Evolutionary conservation across 2,329 filamentous ascomycete species (phyloP).

Genomic region (Chaetomiaceae sp.): DNA sequence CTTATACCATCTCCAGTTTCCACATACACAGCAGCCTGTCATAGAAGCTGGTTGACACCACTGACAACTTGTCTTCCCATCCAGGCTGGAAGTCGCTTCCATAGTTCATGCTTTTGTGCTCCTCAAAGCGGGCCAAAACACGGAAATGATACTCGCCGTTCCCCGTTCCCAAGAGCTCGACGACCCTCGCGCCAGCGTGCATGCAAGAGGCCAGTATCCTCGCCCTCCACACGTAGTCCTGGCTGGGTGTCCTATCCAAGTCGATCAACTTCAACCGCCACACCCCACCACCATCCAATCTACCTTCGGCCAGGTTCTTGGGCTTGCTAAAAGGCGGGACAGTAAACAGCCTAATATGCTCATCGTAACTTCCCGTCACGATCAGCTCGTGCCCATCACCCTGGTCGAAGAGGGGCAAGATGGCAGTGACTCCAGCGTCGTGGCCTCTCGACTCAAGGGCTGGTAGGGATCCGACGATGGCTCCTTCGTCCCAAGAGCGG

Average conservation of each 20-base stretch:
- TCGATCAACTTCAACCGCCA: constrained; percentile 70
- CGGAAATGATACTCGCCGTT: constrained; percentile 52
- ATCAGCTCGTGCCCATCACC: constrained; percentile 48
- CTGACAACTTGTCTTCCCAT: constrained; percentile 32
- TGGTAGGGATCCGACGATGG: constrained; percentile 14
- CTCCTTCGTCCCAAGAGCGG: constrained; percentile 21
- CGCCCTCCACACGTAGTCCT: constrained; percentile 23
- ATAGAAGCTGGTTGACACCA: constrained; percentile 72
- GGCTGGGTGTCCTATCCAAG: constrained; percentile 20
- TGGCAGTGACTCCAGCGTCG: constrained; percentile 79
- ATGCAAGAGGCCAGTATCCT: constrained; percentile 82
- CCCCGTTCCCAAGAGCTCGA: constrained; percentile 38
- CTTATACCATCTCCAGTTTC: constrained; percentile 30
- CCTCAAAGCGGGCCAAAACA: constrained; percentile 66
- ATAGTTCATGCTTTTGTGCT: constrained; percentile 94
- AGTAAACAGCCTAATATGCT: constrained; percentile 64
- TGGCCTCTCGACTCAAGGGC: constrained; percentile 40
- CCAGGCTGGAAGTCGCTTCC: constrained; percentile 63
- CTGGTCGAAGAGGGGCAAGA: constrained; percentile 59
- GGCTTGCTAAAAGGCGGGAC: constrained; percentile 40
- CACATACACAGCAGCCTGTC: constrained; percentile 66
- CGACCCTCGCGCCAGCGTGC: constrained; percentile 75
- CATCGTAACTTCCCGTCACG: constrained; percentile 88
- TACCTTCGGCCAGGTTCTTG: constrained; percentile 54
- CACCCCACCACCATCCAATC: constrained; percentile 75